phyloP scores from a whole-genome alignment of 805 yeast genomes.

The Nakazawaea ambrosiae region DNA sequence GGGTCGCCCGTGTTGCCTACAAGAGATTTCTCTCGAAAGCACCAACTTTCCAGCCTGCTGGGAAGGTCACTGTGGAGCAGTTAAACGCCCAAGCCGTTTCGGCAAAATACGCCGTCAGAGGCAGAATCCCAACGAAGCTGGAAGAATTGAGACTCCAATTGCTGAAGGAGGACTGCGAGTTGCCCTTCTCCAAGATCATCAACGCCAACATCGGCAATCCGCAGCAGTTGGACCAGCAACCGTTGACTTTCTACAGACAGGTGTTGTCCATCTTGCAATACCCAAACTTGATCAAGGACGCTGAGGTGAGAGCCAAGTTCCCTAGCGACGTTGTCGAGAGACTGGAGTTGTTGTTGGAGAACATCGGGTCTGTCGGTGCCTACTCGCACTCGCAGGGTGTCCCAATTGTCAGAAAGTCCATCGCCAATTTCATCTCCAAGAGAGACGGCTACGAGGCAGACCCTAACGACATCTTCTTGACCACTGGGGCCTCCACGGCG shows the following conservation, averaged over 20 bases:
- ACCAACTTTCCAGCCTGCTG: conserved; percentile 23
- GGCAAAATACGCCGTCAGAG: conserved; percentile 96
- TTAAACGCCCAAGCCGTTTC: conserved; percentile 68
- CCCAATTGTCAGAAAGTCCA: conserved; percentile 58
- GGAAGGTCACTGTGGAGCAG: conserved; percentile 35
- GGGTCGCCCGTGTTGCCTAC: neutral
- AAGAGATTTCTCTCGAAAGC: conserved; percentile 5
- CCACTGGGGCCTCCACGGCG: conserved; percentile 94
- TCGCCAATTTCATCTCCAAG: conserved; percentile 69
- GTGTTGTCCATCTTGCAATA: conserved; percentile 81
- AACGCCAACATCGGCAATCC: conserved; percentile 97
- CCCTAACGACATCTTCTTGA: conserved; percentile 72
- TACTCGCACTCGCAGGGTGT: conserved; percentile 94
- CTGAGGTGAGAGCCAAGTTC: conserved; percentile 24
- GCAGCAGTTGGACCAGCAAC: conserved; percentile 91
- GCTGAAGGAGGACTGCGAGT: conserved; percentile 43
- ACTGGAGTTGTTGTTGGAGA: conserved; percentile 52
- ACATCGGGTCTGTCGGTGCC: conserved; percentile 86
- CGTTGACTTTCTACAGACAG: conserved; percentile 92
- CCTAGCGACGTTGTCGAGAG: conserved; percentile 71
- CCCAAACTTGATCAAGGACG: conserved; percentile 54
- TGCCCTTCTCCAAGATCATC: conserved; percentile 75
- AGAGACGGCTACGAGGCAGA: conserved; percentile 73
- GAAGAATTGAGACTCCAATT: conserved; percentile 68
- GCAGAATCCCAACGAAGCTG: conserved; percentile 88